Evolutionary conservation across 768 basidiomycete genomes (phyloP).

Genomic region (Lyophyllum atratum): DNA sequence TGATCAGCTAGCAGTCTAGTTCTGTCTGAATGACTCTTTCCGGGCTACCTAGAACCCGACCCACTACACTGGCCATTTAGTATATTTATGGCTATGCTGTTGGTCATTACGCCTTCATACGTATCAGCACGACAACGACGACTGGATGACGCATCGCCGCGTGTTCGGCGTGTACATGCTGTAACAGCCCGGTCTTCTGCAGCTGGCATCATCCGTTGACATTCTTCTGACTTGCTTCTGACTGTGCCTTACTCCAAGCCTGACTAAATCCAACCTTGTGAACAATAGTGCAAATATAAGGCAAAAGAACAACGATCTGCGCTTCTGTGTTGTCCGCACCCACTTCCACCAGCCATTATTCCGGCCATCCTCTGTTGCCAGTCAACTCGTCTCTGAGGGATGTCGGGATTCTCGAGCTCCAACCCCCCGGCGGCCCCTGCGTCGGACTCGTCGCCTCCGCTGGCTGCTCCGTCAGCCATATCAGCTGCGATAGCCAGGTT

Average conservation of each 20-base stretch:
- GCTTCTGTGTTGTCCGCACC: slow-evolving; percentile 4
- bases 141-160: slow-evolving; percentile 18
- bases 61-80: background rate
- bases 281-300: slow-evolving; percentile 12
- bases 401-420: background rate
- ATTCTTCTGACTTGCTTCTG: no score
- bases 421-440: background rate
- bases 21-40: background rate
- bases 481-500: slow-evolving; percentile 40
- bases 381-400: background rate
- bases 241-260: slow-evolving; percentile 9
- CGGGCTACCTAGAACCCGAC: background rate
- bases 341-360: slow-evolving; percentile 4
- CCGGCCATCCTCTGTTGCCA: background rate
- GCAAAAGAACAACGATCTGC: slow-evolving; percentile 9
- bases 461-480: slow-evolving; percentile 8
- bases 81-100: background rate
- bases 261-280: background rate
- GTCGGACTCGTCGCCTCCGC: background rate
- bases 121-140: background rate
- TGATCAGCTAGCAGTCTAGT: background rate
- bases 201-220: slow-evolving; percentile 11
- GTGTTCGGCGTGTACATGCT: slow-evolving; percentile 23
- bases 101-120: background rate
- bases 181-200: slow-evolving; percentile 20